Percentiles rank a stretch among this genome's conserved stretches.
Conservation (phyloP, 1,284 basidiomycete species). For the Rhodotorula sp. region DNA sequence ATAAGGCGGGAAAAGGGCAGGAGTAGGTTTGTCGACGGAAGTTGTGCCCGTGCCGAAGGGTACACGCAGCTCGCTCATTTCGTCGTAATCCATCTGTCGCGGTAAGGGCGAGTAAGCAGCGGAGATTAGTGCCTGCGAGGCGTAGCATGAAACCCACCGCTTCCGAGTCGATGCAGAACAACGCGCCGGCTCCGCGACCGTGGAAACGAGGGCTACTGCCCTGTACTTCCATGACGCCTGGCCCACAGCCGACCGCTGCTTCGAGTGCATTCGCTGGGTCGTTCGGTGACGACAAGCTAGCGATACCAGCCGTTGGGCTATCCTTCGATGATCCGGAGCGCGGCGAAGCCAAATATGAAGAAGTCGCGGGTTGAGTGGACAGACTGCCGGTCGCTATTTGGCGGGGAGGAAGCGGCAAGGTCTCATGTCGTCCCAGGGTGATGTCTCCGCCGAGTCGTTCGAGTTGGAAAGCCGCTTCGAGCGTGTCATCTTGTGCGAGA, state of each 20-base stretch:
- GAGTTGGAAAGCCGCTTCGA: background rate
- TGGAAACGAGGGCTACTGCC: constrained; percentile 16
- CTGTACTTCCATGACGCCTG: background rate
- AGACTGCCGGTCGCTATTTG: no score
- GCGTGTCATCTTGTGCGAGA: background rate
- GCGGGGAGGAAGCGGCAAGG: no score
- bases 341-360: no score
- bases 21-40: background rate
- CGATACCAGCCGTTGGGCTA: no score
- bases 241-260: background rate
- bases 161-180: constrained; percentile 38
- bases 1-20: background rate
- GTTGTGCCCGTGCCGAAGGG: background rate
- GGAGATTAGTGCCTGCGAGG: no score
- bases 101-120: no score
- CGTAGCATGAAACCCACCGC: background rate
- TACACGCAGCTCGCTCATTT: background rate
- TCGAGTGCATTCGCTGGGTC: background rate
- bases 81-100: no score
- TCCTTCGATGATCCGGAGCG: no score
- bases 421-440: background rate
- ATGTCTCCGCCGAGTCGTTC: background rate
- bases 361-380: no score
- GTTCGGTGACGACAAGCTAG: background rate
- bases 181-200: constrained; percentile 39